These are phyloP conservation scores for Agaricus sinodeliciosus DNA, from an alignment of 768 basidiomycete genomes.

Conservation along the genomic window DNA sequence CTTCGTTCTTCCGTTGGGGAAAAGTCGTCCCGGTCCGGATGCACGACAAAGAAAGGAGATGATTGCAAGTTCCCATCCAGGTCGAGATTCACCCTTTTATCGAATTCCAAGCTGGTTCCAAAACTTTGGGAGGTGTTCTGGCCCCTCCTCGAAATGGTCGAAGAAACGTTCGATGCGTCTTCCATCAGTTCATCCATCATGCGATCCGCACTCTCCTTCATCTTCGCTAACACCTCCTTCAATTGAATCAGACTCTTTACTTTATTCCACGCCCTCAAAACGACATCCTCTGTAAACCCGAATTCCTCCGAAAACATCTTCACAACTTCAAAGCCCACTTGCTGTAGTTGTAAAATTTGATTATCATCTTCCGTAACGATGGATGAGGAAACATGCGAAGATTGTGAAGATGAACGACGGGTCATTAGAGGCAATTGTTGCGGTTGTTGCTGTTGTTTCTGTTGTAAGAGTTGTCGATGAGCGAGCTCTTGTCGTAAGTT, in stretches of 20 bases:
- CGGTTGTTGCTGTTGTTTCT: too few relatives aligned
- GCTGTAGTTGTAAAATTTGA: slow-evolving; percentile 8
- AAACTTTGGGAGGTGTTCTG: not conserved
- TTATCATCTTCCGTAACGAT: slow-evolving; percentile 4
- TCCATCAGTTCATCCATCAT: slow-evolving; percentile 4
- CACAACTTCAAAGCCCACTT: slow-evolving; percentile 18
- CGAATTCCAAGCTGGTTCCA: not conserved
- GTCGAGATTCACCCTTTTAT: not conserved
- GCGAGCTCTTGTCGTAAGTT: slow-evolving; percentile 5
- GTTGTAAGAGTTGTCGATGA: not conserved
- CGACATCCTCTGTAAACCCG: slow-evolving; percentile 34
- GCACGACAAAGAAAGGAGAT: not conserved
- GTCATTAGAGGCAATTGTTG: not conserved
- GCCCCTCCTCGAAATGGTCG: not conserved
- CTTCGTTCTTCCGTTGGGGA: too few relatives aligned
- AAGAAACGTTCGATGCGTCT: not conserved
- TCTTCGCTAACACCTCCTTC: slow-evolving; percentile 29
- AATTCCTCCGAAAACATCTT: slow-evolving; percentile 40
- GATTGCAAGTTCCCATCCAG: not conserved
- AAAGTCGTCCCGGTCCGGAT: too few relatives aligned
- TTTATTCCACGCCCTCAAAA: slow-evolving; percentile 28
- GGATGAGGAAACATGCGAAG: not conserved
- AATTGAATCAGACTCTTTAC: slow-evolving; percentile 29
- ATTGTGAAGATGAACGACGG: not conserved
- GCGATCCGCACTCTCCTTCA: slow-evolving; percentile 30